phyloP scores from a whole-genome alignment of 371 early-diverging fungal genomes.

The Mycotypha africana region DNA sequence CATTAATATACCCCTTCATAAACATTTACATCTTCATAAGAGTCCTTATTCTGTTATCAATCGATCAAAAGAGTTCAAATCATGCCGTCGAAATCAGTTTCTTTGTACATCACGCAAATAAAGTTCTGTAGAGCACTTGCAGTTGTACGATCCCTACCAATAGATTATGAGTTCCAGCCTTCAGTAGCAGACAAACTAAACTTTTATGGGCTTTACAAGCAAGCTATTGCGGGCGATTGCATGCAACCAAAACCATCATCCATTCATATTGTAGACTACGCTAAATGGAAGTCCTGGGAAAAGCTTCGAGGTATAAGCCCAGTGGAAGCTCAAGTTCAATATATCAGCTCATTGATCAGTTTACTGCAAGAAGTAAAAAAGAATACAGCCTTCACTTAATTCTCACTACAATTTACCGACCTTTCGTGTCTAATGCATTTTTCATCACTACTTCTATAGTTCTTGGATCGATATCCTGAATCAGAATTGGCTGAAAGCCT shows the following conservation, averaged over 20 bases:
- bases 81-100: neutral
- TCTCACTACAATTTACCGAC: neutral
- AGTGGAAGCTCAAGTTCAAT: constrained; percentile 25
- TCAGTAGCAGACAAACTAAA: constrained; percentile 59
- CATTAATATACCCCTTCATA: too few species aligned
- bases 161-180: constrained; percentile 34
- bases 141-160: constrained; percentile 17
- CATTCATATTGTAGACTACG: constrained; percentile 18
- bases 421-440: neutral
- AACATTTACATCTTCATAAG: too few species aligned
- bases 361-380: constrained; percentile 18
- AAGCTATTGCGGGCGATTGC: constrained; percentile 65
- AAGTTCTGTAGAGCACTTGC: constrained; percentile 15
- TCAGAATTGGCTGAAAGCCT: constrained; percentile 11
- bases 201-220: constrained; percentile 74
- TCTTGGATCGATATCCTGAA: constrained; percentile 5
- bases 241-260: constrained; percentile 32
- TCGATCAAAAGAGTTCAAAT: too few species aligned
- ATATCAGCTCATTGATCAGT: constrained; percentile 23
- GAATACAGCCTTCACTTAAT: too few species aligned
- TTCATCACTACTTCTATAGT: neutral
- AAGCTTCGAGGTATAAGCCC: constrained; percentile 25
- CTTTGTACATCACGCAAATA: constrained; percentile 10
- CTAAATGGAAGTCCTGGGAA: constrained; percentile 36
- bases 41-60: too few species aligned